These are phyloP conservation scores for Fraxinus sp. DNA, from an alignment of 305 asterid species.

Conservation along the genomic window DNA sequence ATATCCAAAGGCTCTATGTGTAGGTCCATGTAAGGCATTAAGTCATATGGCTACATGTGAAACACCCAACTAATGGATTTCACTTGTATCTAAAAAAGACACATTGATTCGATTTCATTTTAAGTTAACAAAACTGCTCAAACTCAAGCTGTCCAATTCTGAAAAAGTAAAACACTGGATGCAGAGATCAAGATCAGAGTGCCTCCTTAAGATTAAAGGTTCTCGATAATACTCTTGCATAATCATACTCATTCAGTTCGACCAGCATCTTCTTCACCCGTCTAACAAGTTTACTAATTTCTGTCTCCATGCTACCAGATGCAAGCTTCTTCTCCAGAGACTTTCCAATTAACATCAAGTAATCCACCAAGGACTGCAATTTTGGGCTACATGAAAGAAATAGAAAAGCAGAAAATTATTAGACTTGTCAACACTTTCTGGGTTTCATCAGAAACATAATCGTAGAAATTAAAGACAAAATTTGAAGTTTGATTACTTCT, in stretches of 20 bases:
- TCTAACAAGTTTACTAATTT: conserved; percentile 59
- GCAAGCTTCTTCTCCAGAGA: conserved; percentile 53
- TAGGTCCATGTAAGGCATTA: not conserved
- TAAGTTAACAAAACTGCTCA: conserved; percentile 9
- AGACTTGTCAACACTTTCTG: not conserved
- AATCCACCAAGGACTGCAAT: conserved; percentile 76
- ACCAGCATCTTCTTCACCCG: conserved; percentile 87
- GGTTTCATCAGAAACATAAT: not conserved
- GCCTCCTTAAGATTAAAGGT: conserved; percentile 93
- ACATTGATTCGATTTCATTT: conserved; percentile 1
- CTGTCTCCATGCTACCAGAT: conserved; percentile 42
- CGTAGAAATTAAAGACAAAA: not conserved
- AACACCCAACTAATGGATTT: not conserved
- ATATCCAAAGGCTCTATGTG: not conserved
- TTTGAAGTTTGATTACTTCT: not conserved
- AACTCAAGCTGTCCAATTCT: not conserved
- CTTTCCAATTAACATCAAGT: conserved; percentile 61
- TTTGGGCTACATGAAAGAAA: conserved; percentile 40
- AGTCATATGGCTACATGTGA: not conserved
- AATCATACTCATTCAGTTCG: conserved; percentile 79
- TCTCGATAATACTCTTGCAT: conserved; percentile 65
- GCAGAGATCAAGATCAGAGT: conserved; percentile 37
- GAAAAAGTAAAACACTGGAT: not conserved
- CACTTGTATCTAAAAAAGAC: not conserved
- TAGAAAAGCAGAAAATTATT: not conserved